Percentiles rank a stretch among this genome's conserved stretches.
These are phyloP conservation scores for Macrolepiota dolichaula DNA, from an alignment of 768 basidiomycete species.

Conservation along the genomic window DNA sequence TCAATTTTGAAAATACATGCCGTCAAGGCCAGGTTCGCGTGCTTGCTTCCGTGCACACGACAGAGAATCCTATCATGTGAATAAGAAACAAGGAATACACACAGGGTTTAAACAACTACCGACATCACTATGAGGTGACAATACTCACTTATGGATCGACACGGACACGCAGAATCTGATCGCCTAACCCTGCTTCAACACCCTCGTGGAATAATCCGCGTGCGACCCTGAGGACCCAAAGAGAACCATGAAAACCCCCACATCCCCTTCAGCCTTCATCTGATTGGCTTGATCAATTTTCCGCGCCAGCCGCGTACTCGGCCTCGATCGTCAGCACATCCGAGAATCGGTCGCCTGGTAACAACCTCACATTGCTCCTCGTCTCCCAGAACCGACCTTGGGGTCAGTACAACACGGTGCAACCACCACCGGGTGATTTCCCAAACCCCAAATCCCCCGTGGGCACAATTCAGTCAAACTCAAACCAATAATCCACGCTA, in stretches of 20 bases:
- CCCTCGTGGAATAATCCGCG: conserved; percentile 7
- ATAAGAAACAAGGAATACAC: neutral
- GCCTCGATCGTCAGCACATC: neutral
- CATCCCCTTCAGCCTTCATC: neutral
- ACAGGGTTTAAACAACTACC: neutral
- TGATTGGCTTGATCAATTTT: conserved; percentile 1
- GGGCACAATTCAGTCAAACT: neutral
- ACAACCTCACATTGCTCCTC: neutral
- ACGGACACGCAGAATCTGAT: neutral
- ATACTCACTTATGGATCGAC: neutral
- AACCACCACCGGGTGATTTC: conserved; percentile 15
- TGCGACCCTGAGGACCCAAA: conserved; percentile 1
- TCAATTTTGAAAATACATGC: neutral
- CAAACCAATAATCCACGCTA: neutral
- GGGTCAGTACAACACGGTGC: neutral
- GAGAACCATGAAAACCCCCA: neutral
- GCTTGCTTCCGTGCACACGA: conserved; percentile 1
- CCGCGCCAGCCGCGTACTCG: neutral
- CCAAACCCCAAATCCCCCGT: conserved; percentile 23
- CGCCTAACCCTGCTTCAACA: neutral
- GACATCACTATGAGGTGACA: neutral
- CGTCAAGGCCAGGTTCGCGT: neutral
- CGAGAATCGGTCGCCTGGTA: neutral
- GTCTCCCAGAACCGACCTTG: neutral
- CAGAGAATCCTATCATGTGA: neutral